These are phyloP conservation scores for Leccinum disarticulatum DNA, from an alignment of 768 basidiomycete species.

Conservation along the genomic window DNA sequence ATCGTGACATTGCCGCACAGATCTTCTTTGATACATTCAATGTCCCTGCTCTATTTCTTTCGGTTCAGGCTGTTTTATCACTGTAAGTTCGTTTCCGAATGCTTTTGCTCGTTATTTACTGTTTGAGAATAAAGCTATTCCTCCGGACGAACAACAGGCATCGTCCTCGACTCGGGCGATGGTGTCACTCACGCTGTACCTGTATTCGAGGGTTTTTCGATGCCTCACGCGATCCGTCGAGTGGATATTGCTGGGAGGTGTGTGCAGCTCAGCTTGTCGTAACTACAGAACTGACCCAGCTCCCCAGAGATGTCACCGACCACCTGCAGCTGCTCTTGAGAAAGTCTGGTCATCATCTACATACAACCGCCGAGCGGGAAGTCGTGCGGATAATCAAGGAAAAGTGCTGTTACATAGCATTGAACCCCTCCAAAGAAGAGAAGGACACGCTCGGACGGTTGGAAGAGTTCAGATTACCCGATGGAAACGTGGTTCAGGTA, in stretches of 20 bases:
- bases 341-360: slow-evolving; percentile 91
- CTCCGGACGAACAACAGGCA: slow-evolving; percentile 97
- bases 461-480: slow-evolving; percentile 92
- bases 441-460: slow-evolving; percentile 76
- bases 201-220: slow-evolving; percentile 98
- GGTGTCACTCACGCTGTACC: slow-evolving; percentile 99
- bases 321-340: slow-evolving; percentile 91
- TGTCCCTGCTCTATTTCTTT: slow-evolving; percentile 94
- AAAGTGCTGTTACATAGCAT: slow-evolving; percentile 93
- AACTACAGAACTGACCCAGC: slow-evolving; percentile 1
- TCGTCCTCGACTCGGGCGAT: slow-evolving; percentile 97
- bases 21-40: slow-evolving; percentile 99
- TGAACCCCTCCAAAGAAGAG: slow-evolving; percentile 93
- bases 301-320: slow-evolving; percentile 87
- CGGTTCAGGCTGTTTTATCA: slow-evolving; percentile 95
- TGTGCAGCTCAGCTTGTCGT: slow-evolving; percentile 14
- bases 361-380: slow-evolving; percentile 96
- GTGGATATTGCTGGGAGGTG: slow-evolving; percentile 96
- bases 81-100: slow-evolving; percentile 58
- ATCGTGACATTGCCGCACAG: slow-evolving; percentile 95
- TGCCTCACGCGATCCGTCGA: slow-evolving; percentile 96
- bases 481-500: slow-evolving; percentile 92
- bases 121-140: slow-evolving; percentile 69
- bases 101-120: slow-evolving; percentile 9
- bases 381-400: slow-evolving; percentile 98